These are phyloP conservation scores for Exophiala phaeomuriformis DNA, from an alignment of 2,329 filamentous ascomycete genomes.

Conservation along the genomic window DNA sequence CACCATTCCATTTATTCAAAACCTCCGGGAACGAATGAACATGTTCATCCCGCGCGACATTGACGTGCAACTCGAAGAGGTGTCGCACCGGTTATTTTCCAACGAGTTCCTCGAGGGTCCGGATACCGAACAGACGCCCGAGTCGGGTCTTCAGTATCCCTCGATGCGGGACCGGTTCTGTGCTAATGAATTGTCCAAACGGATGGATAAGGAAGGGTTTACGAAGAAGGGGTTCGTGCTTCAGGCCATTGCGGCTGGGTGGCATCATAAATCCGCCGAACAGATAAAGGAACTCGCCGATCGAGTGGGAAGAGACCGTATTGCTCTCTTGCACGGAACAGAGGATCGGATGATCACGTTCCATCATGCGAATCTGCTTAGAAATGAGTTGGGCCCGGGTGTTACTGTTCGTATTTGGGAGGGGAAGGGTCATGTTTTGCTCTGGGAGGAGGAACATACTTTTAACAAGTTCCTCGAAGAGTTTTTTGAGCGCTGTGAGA, in stretches of 20 bases:
- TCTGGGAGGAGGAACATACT: constrained; percentile 63
- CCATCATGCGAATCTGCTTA: constrained; percentile 61
- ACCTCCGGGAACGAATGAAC: constrained; percentile 53
- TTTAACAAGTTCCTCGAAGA: constrained; percentile 59
- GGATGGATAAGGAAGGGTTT: constrained; percentile 54
- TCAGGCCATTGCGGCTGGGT: constrained; percentile 70
- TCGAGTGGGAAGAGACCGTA: constrained; percentile 62
- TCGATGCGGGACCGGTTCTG: constrained; percentile 77
- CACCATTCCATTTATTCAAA: constrained; percentile 52
- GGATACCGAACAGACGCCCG: constrained; percentile 27
- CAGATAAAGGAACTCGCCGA: constrained; percentile 63
- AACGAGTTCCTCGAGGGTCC: constrained; percentile 44
- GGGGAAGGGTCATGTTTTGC: constrained; percentile 66
- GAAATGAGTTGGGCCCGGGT: constrained; percentile 55
- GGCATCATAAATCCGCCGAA: constrained; percentile 65
- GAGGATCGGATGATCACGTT: constrained; percentile 70
- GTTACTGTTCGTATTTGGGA: constrained; percentile 53
- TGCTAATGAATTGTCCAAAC: constrained; percentile 69
- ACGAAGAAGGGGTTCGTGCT: constrained; percentile 61
- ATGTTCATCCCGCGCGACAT: constrained; percentile 62
- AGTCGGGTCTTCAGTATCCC: constrained; percentile 46
- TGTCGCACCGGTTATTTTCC: constrained; percentile 61
- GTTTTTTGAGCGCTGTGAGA: constrained; percentile 40
- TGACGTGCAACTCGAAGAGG: constrained; percentile 57
- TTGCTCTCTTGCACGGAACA: constrained; percentile 70